phyloP scores from a whole-genome alignment of 140 eudicot species.

The Senecio squalidus region DNA sequence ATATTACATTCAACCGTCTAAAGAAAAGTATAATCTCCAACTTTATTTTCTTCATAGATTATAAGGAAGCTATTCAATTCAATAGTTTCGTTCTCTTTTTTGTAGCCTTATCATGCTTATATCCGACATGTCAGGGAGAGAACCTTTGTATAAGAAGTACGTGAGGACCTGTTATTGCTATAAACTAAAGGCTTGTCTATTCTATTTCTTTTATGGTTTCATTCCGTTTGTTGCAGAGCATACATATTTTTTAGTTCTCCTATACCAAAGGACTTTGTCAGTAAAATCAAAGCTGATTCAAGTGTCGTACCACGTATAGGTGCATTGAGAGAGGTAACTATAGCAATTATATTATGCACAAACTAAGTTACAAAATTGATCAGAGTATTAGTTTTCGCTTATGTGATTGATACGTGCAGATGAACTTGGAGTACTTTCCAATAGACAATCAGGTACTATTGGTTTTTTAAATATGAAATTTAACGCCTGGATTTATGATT shows the following conservation, averaged over 20 bases:
- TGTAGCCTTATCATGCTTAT: slow-evolving; percentile 87
- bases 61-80: slow-evolving; percentile 15
- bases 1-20: slow-evolving; percentile 81
- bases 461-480: background rate
- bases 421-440: slow-evolving; percentile 95
- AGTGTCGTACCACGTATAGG: slow-evolving; percentile 92
- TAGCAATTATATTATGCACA: slow-evolving; percentile 7
- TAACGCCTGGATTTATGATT: too few relatives aligned
- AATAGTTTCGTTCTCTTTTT: slow-evolving; percentile 15
- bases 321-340: slow-evolving; percentile 82
- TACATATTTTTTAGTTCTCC: slow-evolving; percentile 81
- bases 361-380: slow-evolving; percentile 5
- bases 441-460: slow-evolving; percentile 80
- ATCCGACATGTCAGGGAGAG: slow-evolving; percentile 98
- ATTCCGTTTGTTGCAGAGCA: slow-evolving; percentile 54
- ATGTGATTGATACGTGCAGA: slow-evolving; percentile 42
- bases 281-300: slow-evolving; percentile 70
- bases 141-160: slow-evolving; percentile 90
- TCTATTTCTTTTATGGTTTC: slow-evolving; percentile 8
- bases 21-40: slow-evolving; percentile 59
- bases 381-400: background rate
- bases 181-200: background rate
- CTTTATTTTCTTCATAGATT: background rate
- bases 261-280: slow-evolving; percentile 66
- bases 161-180: slow-evolving; percentile 16